Evolutionary conservation across 257 asterid genomes (phyloP).

Genomic region (Henckelia pumila): DNA sequence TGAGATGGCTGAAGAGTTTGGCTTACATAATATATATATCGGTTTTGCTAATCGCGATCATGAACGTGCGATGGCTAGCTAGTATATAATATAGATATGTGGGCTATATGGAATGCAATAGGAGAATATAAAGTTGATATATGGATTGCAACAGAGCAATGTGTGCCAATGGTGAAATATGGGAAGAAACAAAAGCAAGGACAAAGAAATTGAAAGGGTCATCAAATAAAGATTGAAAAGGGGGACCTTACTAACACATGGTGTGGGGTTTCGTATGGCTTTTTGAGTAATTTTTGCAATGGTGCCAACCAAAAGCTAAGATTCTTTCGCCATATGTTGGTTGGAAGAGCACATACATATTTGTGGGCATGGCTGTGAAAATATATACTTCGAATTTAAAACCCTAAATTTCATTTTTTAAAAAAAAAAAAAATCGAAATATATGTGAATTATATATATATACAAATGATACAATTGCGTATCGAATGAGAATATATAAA

Average conservation of each 20-base stretch:
- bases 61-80: not conserved
- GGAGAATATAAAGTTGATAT: conserved; percentile 1
- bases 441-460: too few species aligned
- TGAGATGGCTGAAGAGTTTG: too few species aligned
- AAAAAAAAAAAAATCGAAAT: too few species aligned
- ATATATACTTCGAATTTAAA: conserved; percentile 20
- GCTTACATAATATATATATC: too few species aligned
- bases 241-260: conserved; percentile 96
- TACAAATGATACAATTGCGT: too few species aligned
- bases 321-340: conserved; percentile 79
- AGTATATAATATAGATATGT: conserved; percentile 16
- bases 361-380: conserved; percentile 33
- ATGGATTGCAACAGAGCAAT: conserved; percentile 12
- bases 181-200: conserved; percentile 56
- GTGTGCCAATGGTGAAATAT: conserved; percentile 30
- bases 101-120: conserved; percentile 20
- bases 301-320: conserved; percentile 72
- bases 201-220: conserved; percentile 45
- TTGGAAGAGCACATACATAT: conserved; percentile 65
- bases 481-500: not conserved
- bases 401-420: not conserved
- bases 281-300: conserved; percentile 36
- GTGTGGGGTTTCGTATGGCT: conserved; percentile 54
- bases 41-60: not conserved
- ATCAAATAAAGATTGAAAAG: conserved; percentile 44